Evolutionary conservation across 495 filamentous ascomycete genomes (phyloP).

Genomic region (Parathielavia hyrcaniae): DNA sequence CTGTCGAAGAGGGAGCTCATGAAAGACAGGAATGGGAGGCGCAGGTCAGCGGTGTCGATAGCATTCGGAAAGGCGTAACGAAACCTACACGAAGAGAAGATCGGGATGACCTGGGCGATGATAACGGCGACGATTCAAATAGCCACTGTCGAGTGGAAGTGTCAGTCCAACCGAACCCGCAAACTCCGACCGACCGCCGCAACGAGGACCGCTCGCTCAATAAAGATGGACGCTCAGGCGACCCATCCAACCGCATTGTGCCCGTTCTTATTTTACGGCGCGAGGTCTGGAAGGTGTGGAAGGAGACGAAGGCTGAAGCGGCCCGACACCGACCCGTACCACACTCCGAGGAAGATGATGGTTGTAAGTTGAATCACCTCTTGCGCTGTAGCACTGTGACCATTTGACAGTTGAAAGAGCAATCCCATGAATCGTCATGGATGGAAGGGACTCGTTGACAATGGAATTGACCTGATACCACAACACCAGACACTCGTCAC

Average conservation of each 20-base stretch:
- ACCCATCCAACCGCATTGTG: conserved; percentile 76
- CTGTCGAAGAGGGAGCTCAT: conserved; percentile 90
- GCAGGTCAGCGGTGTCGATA: neutral
- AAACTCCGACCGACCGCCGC: neutral
- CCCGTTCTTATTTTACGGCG: conserved; percentile 69
- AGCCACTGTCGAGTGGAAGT: conserved; percentile 31
- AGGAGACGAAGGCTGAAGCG: conserved; percentile 83
- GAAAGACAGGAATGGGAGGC: conserved; percentile 55
- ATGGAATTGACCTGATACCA: too few species aligned
- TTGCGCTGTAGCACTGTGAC: too few species aligned
- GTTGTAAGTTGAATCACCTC: conserved; percentile 42
- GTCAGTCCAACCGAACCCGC: neutral
- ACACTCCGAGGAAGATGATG: conserved; percentile 78
- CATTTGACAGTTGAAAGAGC: too few species aligned
- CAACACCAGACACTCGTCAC: too few species aligned
- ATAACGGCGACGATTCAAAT: conserved; percentile 77
- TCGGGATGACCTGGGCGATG: conserved; percentile 83
- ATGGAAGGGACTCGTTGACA: too few species aligned
- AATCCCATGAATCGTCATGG: too few species aligned
- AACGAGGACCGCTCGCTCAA: conserved; percentile 35
- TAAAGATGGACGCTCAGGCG: conserved; percentile 66
- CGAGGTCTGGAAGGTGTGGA: conserved; percentile 71
- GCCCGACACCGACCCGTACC: conserved; percentile 81
- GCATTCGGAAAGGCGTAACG: neutral
- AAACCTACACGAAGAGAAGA: conserved; percentile 64